phyloP scores from a whole-genome alignment of 257 asterid species.

The Petrea volubilis region DNA sequence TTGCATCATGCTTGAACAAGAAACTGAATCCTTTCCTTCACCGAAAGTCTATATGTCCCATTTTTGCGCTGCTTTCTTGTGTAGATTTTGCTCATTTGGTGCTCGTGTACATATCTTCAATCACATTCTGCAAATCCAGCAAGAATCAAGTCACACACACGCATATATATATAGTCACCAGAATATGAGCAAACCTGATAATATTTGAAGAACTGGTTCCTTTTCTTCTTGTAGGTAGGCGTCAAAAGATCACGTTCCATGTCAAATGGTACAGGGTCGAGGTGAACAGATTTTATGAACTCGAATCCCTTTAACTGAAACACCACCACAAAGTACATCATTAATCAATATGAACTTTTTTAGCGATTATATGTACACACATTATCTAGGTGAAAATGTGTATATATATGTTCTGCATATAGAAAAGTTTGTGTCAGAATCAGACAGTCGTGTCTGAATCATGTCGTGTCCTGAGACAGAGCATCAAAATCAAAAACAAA shows the following conservation, averaged over 20 bases:
- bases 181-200: constrained; percentile 61
- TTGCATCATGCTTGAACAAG: no score
- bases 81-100: constrained; percentile 35
- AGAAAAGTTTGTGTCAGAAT: no score
- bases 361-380: no score
- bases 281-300: constrained; percentile 59
- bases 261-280: constrained; percentile 71
- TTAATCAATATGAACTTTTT: no score
- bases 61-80: background rate
- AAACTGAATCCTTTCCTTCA: no score
- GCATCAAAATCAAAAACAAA: constrained; percentile 21
- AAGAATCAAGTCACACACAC: background rate
- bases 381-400: no score
- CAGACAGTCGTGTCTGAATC: no score
- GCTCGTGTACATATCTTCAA: constrained; percentile 60
- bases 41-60: no score
- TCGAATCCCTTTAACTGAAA: constrained; percentile 82
- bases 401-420: no score
- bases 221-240: constrained; percentile 85
- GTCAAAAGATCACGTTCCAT: constrained; percentile 84
- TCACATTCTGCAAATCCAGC: constrained; percentile 47
- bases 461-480: no score
- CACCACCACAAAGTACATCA: background rate
- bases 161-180: no score
- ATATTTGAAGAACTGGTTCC: constrained; percentile 55